Evolutionary conservation across 176 grass and related monocot genomes (phyloP), one percentile per base, ranked within the genome.

Genomic region (Oryza officinalis): DNA sequence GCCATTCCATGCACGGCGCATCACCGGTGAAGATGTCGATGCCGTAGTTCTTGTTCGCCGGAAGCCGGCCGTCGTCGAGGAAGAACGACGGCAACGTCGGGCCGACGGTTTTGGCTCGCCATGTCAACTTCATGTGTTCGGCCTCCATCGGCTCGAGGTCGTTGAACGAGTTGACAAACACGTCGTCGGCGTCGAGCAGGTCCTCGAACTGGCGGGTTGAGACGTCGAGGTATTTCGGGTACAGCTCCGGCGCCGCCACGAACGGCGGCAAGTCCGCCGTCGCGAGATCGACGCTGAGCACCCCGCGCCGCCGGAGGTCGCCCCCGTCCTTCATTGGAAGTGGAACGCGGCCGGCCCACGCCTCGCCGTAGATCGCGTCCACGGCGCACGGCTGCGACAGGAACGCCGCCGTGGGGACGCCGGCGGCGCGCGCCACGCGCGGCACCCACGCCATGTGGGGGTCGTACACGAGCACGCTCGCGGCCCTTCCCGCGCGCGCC

Each of bases 101-200:
- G 13, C 91, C 88, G 2, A 93, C 43, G 2, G 74, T 86, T 75
- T 88, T 93, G 0, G 78, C 85, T 0, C 74, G 50, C 69, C 91
- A 90, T 26, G 10, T 85, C 0, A 22, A 49, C 2, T 45, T 65
- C 91, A 90, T 67, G 70, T 90, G 86, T 0, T 72, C 76, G 1
- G 81, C 59, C 65, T 89, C 91, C 80, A 18, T 14, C 3, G 86
- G 86, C 9, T 88, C 86, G 31, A 88, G 33, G 9, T 33, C 80
- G 0, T 0, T 9, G 59, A 83, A 83, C 0, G 86, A 88, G 43
- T 88, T 88, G 44, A 88, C 57, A 0, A 88, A 20, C 44, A 88
- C 86, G 13, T 79, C 80, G 33, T 83, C 86, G 0, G 68, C 86
- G 0, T 79, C 60, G 67, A 74, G 44, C 0, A 88, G 3, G 5